phyloP scores from a whole-genome alignment of 2,329 filamentous ascomycete genomes.

The Monosporascus cannonballus region DNA sequence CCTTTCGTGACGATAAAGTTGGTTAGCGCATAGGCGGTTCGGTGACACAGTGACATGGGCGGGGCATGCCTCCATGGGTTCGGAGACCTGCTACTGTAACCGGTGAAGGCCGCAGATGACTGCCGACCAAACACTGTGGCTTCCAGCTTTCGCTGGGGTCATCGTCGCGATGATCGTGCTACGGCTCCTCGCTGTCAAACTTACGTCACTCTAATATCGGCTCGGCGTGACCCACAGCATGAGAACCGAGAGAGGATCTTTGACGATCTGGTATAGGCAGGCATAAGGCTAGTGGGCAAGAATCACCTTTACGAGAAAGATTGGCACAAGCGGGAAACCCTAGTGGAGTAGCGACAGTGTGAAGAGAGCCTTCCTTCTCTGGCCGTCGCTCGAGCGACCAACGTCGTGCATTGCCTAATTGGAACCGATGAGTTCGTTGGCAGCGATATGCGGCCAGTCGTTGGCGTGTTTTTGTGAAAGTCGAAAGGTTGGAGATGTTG shows the following conservation, averaged over 20 bases:
- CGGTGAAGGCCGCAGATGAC: background rate
- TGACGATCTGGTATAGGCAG: no score
- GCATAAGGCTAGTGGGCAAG: no score
- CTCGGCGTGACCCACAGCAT: background rate
- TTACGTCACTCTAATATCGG: background rate
- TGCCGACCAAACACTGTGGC: no score
- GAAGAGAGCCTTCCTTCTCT: background rate
- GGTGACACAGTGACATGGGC: background rate
- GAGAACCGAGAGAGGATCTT: background rate
- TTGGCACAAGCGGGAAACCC: background rate
- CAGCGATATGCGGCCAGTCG: background rate
- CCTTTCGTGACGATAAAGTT: background rate
- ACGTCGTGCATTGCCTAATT: background rate
- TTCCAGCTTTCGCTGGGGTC: no score
- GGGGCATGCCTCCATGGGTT: background rate
- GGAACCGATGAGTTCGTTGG: background rate
- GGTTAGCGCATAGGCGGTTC: background rate
- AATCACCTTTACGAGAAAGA: background rate
- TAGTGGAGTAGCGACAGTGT: background rate
- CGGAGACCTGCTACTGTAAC: background rate
- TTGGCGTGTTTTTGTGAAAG: background rate
- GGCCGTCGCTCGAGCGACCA: background rate
- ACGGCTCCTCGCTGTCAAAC: background rate
- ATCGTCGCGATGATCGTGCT: background rate
- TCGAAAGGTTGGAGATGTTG: no score